Evolutionary conservation across 106 monocot species (phyloP).

Genomic region (Dioscorea alata): DNA sequence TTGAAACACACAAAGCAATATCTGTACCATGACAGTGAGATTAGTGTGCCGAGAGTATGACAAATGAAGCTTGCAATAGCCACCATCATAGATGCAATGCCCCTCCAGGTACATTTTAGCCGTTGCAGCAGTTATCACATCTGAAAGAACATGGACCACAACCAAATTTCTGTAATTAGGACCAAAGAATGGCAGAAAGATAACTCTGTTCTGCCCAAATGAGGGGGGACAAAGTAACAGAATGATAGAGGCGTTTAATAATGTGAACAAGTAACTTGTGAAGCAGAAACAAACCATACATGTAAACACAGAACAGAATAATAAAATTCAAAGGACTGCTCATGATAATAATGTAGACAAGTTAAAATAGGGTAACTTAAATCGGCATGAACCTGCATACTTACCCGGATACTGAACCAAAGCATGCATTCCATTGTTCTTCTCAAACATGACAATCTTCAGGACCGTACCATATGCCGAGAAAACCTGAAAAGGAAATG

Average conservation of each 20-base stretch:
- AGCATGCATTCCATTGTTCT: constrained; percentile 78
- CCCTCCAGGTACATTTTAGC: constrained; percentile 94
- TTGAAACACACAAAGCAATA: constrained; percentile 11
- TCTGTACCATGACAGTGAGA: constrained; percentile 87
- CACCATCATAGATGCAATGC: constrained; percentile 97
- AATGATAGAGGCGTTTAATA: too few species aligned
- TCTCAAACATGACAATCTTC: constrained; percentile 92
- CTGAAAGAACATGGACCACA: constrained; percentile 21
- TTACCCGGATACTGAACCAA: constrained; percentile 74
- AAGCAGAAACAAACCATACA: too few species aligned
- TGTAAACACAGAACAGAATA: too few species aligned
- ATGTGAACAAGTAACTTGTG: too few species aligned
- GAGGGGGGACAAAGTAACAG: too few species aligned
- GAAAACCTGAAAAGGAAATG: constrained; percentile 43
- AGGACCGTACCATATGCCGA: constrained; percentile 79
- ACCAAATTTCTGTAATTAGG: too few species aligned
- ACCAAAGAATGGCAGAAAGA: too few species aligned
- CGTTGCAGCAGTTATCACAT: constrained; percentile 68
- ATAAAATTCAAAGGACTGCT: too few species aligned
- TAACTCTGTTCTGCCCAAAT: too few species aligned
- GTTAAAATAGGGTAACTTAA: too few species aligned
- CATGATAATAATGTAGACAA: too few species aligned
- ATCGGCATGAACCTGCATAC: background rate
- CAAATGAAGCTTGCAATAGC: constrained; percentile 98
- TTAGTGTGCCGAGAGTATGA: constrained; percentile 97